Percentiles rank a stretch among this genome's conserved stretches.
Evolutionary conservation across 1,284 basidiomycete species (phyloP).

Genomic region (Exobasidium cylindrosporum): DNA sequence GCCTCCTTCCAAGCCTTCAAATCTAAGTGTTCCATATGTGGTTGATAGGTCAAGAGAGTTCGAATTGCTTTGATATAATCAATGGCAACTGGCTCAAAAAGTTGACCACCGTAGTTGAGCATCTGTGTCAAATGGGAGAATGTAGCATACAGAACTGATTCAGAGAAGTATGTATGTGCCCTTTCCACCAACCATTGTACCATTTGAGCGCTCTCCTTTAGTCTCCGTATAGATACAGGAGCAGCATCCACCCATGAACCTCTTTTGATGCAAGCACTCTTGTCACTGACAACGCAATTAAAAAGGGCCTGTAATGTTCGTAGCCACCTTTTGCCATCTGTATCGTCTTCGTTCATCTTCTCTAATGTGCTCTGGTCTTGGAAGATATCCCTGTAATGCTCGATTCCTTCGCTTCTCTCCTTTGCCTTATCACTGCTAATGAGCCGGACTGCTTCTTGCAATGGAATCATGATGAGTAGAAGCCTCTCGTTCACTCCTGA

Average conservation of each 20-base stretch:
- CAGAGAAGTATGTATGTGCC: slow-evolving; percentile 62
- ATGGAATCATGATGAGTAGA: slow-evolving; percentile 6
- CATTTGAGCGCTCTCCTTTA: slow-evolving; percentile 65
- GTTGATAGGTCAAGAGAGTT: slow-evolving; percentile 64
- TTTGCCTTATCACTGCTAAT: slow-evolving; percentile 63
- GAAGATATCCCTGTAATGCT: slow-evolving; percentile 65
- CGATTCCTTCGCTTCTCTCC: slow-evolving; percentile 69
- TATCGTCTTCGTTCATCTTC: slow-evolving; percentile 61
- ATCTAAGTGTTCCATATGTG: slow-evolving; percentile 76
- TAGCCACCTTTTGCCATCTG: slow-evolving; percentile 63
- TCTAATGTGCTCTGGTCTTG: slow-evolving; percentile 57
- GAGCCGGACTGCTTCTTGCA: slow-evolving; percentile 31
- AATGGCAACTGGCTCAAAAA: slow-evolving; percentile 69
- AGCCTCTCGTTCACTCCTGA: too few species aligned
- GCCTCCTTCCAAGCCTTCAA: slow-evolving; percentile 67
- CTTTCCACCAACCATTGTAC: slow-evolving; percentile 71
- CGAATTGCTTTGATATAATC: slow-evolving; percentile 78
- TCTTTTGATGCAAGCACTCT: slow-evolving; percentile 62
- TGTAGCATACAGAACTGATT: slow-evolving; percentile 62
- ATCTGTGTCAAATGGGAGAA: slow-evolving; percentile 68
- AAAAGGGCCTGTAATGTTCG: slow-evolving; percentile 73
- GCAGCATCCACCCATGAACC: slow-evolving; percentile 50
- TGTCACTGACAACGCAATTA: slow-evolving; percentile 66
- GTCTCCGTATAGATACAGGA: slow-evolving; percentile 62
- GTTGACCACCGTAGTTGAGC: slow-evolving; percentile 62